These are phyloP conservation scores for Sesbania bispinosa DNA, from an alignment of 306 rosid species.

Conservation along the genomic window DNA sequence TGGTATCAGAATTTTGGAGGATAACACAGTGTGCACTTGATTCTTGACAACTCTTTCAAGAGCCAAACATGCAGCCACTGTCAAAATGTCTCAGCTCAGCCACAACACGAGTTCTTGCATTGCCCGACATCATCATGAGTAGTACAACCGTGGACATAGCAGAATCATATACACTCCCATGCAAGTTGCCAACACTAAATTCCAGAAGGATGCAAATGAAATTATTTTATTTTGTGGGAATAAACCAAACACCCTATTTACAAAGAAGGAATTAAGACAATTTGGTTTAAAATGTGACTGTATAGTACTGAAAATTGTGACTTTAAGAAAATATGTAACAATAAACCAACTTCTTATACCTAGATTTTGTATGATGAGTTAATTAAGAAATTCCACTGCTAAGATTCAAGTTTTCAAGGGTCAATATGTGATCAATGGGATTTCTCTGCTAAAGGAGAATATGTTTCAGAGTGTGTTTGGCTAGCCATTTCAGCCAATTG, in stretches of 20 bases:
- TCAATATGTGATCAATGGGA: not conserved
- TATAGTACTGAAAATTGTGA: not conserved
- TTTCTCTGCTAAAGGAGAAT: not conserved
- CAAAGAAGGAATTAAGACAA: not conserved
- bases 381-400: not conserved
- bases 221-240: not conserved
- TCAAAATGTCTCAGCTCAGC: not conserved
- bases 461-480: too few species aligned
- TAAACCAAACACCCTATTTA: not conserved
- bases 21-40: not conserved
- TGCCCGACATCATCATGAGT: conserved; percentile 8
- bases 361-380: not conserved
- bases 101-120: not conserved
- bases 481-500: too few species aligned
- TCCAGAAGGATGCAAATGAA: not conserved
- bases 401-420: not conserved
- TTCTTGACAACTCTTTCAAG: not conserved
- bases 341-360: not conserved
- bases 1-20: conserved; percentile 19
- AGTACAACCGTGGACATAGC: not conserved
- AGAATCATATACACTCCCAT: not conserved
- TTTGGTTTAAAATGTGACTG: not conserved
- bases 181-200: not conserved
- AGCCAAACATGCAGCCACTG: not conserved
- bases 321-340: not conserved